Percentiles rank a stretch among this genome's conserved stretches.
Conservation (phyloP, 345 rosid genomes). For the Capsella bursapastoris region DNA sequence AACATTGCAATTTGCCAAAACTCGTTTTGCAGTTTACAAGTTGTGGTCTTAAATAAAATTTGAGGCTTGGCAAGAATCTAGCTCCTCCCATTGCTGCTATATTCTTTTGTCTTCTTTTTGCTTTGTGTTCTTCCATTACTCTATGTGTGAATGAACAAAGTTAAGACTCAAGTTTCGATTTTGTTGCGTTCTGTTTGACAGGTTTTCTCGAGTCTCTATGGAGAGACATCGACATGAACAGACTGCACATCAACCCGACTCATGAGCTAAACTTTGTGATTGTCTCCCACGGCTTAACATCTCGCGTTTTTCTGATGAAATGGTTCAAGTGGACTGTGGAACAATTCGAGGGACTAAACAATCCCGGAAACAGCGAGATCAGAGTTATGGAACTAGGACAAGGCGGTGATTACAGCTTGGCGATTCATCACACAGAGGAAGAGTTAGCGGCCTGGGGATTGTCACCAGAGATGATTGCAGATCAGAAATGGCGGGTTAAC, state of each 20-base stretch:
- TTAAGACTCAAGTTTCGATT: background rate
- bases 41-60: background rate
- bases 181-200: constrained; percentile 25
- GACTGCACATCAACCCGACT: constrained; percentile 62
- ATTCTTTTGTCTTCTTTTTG: background rate
- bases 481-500: constrained; percentile 75
- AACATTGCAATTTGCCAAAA: background rate
- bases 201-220: constrained; percentile 95
- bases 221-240: constrained; percentile 93
- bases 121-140: background rate
- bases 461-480: constrained; percentile 81
- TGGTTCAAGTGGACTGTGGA: constrained; percentile 99
- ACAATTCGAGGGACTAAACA: constrained; percentile 79
- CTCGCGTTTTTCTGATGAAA: constrained; percentile 93
- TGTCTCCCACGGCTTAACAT: constrained; percentile 77
- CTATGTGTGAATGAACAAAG: constrained; percentile 3
- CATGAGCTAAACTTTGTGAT: constrained; percentile 84
- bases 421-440: constrained; percentile 78
- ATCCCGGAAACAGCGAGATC: constrained; percentile 71
- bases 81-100: background rate
- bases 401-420: constrained; percentile 89
- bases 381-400: constrained; percentile 84
- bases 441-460: constrained; percentile 83
- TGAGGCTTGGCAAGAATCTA: background rate
- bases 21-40: constrained; percentile 1